A percentile compares a stretch with the other conserved stretches of the same genome.
Conservation (phyloP, 2,329 filamentous ascomycete genomes). For the Zasmidium cellare region DNA sequence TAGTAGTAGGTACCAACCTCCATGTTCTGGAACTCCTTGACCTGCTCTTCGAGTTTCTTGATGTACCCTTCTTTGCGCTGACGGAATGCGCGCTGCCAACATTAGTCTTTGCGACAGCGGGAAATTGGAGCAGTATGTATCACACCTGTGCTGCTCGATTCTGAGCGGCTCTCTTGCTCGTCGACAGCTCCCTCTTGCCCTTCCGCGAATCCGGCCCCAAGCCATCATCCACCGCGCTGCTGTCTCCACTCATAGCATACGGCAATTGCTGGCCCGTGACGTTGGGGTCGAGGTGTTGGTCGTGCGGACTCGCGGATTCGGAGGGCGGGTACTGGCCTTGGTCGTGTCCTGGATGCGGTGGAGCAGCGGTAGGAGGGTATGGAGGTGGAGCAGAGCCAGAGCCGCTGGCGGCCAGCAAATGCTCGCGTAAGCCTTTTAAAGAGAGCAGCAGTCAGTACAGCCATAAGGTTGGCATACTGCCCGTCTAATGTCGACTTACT, state of each 20-base stretch:
- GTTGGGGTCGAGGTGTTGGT: conserved; percentile 59
- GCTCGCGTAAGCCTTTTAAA: conserved; percentile 60
- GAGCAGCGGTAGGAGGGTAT: conserved; percentile 38
- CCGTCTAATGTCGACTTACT: conserved; percentile 34
- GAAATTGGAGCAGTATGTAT: conserved; percentile 7
- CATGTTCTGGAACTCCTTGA: conserved; percentile 75
- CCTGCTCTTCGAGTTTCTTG: conserved; percentile 93
- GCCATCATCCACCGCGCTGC: conserved; percentile 45
- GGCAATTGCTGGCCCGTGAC: conserved; percentile 51
- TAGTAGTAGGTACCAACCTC: conserved; percentile 42
- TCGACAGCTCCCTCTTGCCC: conserved; percentile 86
- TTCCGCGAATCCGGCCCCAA: conserved; percentile 60
- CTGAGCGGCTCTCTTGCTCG: conserved; percentile 93
- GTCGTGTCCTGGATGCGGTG: conserved; percentile 21
- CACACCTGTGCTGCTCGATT: conserved; percentile 94
- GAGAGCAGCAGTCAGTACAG: conserved; percentile 9
- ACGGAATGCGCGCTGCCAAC: conserved; percentile 80
- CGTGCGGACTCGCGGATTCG: conserved; percentile 43
- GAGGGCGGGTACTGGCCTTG: conserved; percentile 40
- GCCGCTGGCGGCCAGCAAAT: conserved; percentile 57
- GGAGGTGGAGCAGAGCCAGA: conserved; percentile 39
- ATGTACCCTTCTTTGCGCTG: conserved; percentile 98
- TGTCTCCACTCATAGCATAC: conserved; percentile 51
- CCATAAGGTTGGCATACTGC: conserved; percentile 1
- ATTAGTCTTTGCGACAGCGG: neutral